Percentiles rank a stretch among this genome's conserved stretches.
phyloP scores from a whole-genome alignment of 2,329 filamentous ascomycete species.

The Verticillium albo-atrum region DNA sequence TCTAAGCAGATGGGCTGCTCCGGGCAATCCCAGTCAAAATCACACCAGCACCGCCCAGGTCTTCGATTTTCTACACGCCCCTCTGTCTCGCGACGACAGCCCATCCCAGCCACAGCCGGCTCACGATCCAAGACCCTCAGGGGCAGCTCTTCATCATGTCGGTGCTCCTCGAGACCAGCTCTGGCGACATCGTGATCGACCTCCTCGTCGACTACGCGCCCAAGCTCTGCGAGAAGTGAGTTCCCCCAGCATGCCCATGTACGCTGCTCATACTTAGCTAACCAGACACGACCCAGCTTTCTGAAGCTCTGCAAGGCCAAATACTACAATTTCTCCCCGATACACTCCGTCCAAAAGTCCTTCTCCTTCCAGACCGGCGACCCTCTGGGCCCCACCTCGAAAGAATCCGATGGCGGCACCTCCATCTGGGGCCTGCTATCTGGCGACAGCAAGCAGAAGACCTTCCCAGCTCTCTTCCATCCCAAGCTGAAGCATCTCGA shows the following conservation, averaged over 20 bases:
- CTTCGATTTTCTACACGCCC: too few species aligned
- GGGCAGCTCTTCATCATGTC: slow-evolving; percentile 60
- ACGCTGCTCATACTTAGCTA: slow-evolving; percentile 33
- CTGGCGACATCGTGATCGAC: slow-evolving; percentile 92
- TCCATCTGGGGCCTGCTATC: slow-evolving; percentile 87
- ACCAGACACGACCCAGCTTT: slow-evolving; percentile 66
- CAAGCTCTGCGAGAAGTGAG: slow-evolving; percentile 91
- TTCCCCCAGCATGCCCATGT: slow-evolving; percentile 15
- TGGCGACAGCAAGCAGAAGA: slow-evolving; percentile 61
- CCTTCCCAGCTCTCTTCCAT: slow-evolving; percentile 79
- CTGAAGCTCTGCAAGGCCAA: slow-evolving; percentile 98
- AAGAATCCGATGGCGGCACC: slow-evolving; percentile 84
- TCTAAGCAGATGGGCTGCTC: background rate
- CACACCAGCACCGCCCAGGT: too few species aligned
- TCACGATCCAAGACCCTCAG: background rate
- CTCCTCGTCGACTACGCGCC: slow-evolving; percentile 85
- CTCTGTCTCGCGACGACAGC: background rate
- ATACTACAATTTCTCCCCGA: slow-evolving; percentile 96
- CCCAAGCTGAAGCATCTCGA: slow-evolving; percentile 85
- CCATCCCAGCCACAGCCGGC: background rate
- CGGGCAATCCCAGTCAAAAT: too few species aligned
- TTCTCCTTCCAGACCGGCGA: slow-evolving; percentile 97
- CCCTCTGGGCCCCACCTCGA: slow-evolving; percentile 79
- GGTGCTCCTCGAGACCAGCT: slow-evolving; percentile 87
- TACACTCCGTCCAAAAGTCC: slow-evolving; percentile 88